phyloP scores from a whole-genome alignment of 192 early-diverging fungal species.

The Coemansia sp. region DNA sequence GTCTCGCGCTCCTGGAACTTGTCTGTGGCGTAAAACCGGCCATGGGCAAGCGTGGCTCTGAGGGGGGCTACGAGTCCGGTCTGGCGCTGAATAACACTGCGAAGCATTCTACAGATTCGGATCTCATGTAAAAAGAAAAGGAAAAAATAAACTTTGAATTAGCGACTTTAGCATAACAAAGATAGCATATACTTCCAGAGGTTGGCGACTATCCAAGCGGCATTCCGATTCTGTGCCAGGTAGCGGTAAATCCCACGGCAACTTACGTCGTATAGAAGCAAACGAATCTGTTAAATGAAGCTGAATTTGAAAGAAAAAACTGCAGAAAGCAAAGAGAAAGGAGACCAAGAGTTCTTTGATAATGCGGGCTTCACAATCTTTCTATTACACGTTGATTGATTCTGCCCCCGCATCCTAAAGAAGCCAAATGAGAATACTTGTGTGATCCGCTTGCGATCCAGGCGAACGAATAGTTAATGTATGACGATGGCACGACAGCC shows the following conservation, averaged over 20 bases:
- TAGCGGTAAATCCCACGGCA: not conserved
- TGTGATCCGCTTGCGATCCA: too few relatives aligned
- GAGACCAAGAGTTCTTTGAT: not conserved
- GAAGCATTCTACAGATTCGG: constrained; percentile 31
- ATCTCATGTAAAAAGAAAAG: not conserved
- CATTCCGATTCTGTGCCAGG: too few relatives aligned
- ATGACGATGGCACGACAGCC: too few relatives aligned
- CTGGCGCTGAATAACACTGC: constrained; percentile 33
- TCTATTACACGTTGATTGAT: too few relatives aligned
- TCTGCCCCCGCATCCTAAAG: too few relatives aligned
- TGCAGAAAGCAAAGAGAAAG: not conserved
- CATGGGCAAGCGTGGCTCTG: constrained; percentile 11
- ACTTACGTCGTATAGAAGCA: constrained; percentile 1
- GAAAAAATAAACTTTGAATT: not conserved
- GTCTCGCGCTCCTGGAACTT: constrained; percentile 51
- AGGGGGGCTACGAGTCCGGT: constrained; percentile 11
- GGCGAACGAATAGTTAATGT: too few relatives aligned
- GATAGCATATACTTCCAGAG: not conserved
- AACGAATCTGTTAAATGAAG: not conserved
- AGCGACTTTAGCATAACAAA: not conserved
- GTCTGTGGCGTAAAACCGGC: constrained; percentile 30
- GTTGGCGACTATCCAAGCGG: too few relatives aligned
- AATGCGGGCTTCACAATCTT: too few relatives aligned
- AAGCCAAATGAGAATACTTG: too few relatives aligned
- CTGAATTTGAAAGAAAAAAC: not conserved